phyloP scores from a whole-genome alignment of 306 rosid genomes.

The Ochetophila trinervis region DNA sequence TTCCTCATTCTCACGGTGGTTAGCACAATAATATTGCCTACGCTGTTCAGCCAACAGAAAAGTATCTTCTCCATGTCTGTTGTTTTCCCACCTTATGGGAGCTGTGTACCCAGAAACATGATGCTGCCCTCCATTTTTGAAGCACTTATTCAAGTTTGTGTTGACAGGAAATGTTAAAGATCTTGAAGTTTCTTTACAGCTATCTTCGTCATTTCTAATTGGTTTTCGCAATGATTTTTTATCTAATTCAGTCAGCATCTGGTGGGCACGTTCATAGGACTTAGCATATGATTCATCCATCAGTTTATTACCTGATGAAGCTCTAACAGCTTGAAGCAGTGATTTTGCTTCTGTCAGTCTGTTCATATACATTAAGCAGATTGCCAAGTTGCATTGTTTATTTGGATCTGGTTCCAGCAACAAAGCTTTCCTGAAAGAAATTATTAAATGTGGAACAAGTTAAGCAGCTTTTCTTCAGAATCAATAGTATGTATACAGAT shows the following conservation, averaged over 20 bases:
- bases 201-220: constrained; percentile 8
- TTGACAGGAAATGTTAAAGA: constrained; percentile 2
- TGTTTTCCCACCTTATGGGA: constrained; percentile 15
- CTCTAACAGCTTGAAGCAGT: constrained; percentile 67
- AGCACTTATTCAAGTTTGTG: constrained; percentile 6
- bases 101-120: constrained; percentile 8
- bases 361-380: constrained; percentile 77
- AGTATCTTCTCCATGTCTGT: neutral
- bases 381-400: constrained; percentile 90
- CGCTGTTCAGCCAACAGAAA: neutral
- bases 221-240: constrained; percentile 19
- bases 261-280: constrained; percentile 69
- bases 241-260: constrained; percentile 52
- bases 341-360: constrained; percentile 66
- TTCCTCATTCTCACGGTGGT: constrained; percentile 1
- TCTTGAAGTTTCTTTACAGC: constrained; percentile 19
- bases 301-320: constrained; percentile 53
- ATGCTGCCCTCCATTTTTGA: neutral
- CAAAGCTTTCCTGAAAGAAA: constrained; percentile 65
- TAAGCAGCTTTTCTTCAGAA: neutral
- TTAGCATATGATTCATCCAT: constrained; percentile 78
- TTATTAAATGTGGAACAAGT: neutral
- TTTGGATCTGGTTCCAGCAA: constrained; percentile 74
- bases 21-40: constrained; percentile 5
- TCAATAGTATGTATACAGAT: neutral